Evolutionary conservation across 2,329 filamentous ascomycete genomes (phyloP), one percentile per base, ranked within the genome.

Genomic region (Fusarium pininemorale): DNA sequence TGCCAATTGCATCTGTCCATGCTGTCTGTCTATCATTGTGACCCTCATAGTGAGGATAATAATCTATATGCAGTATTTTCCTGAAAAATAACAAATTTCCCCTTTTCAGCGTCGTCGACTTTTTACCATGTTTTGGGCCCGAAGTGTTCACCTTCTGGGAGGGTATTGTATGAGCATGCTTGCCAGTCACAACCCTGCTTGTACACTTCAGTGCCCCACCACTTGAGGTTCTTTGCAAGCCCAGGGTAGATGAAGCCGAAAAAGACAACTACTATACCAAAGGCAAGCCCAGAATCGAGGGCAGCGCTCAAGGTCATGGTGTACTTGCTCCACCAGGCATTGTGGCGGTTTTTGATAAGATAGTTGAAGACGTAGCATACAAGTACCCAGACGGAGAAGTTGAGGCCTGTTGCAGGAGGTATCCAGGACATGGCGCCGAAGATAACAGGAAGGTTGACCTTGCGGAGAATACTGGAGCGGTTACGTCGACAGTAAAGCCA

Each of bases 191-290:
- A 96, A 26, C 94, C 94, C 81, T 91, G 87, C 82, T 94, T 95
- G 80, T 94, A 95, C 10, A 96, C 88, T 79, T 96, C 93, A 0
- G 94, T 97, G 0, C 94, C 94, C 94, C 94, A 97, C 94, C 94
- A 97, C 64, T 86, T 90, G 79, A 96, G 95, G 35, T 87, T 86
- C 44, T 90, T 87, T 85, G 92, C 92, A 85, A 87, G 90, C 0
- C 93, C 93, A 0, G 94, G 92, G 79, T 95, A 96, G n/a, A 96
- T 88, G 74, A 97, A 93, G 3, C 91, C 93, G 77, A 97, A 96
- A 80, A 97, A 97, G 32, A 96, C 91, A 8, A 96, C 89, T 15
- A 97, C 91, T 41, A 96, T 91, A 35, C 93, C 93, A 77, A 95
- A 93, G 1, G 94, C 94, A 26, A 97, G 85, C 2, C 94, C 94